Base-by-base conservation (phyloP, 2,329 filamentous ascomycete genomes). In the Aspergillus pseudoglaucus region DNA sequence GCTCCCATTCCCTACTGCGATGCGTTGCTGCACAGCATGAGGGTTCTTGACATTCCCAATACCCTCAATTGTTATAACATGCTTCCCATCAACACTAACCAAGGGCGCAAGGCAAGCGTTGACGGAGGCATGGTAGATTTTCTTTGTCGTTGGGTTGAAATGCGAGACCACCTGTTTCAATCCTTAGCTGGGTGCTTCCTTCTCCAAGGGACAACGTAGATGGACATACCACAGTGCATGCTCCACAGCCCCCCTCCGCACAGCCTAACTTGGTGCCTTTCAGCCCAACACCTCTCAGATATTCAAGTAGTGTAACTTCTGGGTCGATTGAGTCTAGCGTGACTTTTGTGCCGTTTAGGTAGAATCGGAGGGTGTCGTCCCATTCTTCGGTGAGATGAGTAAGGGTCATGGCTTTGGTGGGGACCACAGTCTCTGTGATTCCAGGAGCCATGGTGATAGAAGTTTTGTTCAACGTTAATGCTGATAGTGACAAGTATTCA, bases 71-170 rank as follows among this genome's bases (percentile, higher is more conserved):
- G 90, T 95, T 65, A 95, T 90, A 60, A 95, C 87, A 77, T 95
- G 90, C 64, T 95, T 95, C 43, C 89, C 90, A 63, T 30, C 25
- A 12, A 30, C 25, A 30, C 90, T 30, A 4, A 30, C 87, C 42
- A 98, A 78, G 6, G 93, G 93, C 9, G 93, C 91, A 45, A 98
- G 76, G 66, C 93, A 98, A 38, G 93, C 93, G 66, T 98, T 98
- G 50, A 97, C 88, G 46, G 88, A 94, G 48, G 93, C 93, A 75
- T 98, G 91, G 64, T 97, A 97, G 58, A 97, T 88, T 65, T 87
- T 81, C 61, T 88, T 88, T 5, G 90, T 96, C 3, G 89, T 95
- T 1, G 90, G 27, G 8, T 39, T 15, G 33, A 55, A 58, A 90
- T 97, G 90, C 53, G 89, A 95, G 37, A 98, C 80, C 25, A 98